These are phyloP conservation scores for Cinnamomum micranthum DNA, from an alignment of 164 flowering plant genomes.

Conservation along the genomic window DNA sequence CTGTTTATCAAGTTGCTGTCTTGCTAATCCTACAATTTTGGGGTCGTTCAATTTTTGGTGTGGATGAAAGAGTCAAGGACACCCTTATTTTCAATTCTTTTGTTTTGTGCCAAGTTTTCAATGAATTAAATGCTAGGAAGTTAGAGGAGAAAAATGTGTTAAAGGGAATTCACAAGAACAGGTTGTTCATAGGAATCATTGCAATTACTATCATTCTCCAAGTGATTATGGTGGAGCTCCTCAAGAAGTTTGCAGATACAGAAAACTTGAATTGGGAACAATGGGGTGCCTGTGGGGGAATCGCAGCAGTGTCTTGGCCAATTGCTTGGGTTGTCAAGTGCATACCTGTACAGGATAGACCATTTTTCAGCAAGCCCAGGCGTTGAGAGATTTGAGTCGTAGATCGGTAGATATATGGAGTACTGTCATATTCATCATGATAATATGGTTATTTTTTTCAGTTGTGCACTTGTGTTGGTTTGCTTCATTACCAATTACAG, in stretches of 20 bases:
- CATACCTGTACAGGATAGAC: constrained; percentile 41
- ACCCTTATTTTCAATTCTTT: constrained; percentile 21
- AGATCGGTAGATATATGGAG: too few species aligned
- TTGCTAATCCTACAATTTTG: constrained; percentile 5
- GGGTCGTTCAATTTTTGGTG: constrained; percentile 6
- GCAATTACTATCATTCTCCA: constrained; percentile 39
- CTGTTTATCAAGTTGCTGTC: constrained; percentile 6
- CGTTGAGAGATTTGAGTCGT: not conserved
- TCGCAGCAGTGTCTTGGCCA: constrained; percentile 46
- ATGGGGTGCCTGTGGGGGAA: constrained; percentile 43
- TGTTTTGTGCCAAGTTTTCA: constrained; percentile 60
- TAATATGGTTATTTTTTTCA: too few species aligned
- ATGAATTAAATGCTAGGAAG: constrained; percentile 50
- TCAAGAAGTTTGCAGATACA: constrained; percentile 49
- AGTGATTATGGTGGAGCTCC: constrained; percentile 46
- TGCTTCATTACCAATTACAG: too few species aligned
- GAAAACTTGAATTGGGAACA: constrained; percentile 52
- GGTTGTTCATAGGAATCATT: constrained; percentile 41
- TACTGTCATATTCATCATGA: too few species aligned
- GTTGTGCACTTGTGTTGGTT: too few species aligned
- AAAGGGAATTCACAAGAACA: constrained; percentile 37
- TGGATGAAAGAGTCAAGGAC: constrained; percentile 2
- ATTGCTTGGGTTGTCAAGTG: constrained; percentile 50
- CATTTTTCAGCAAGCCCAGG: constrained; percentile 18
- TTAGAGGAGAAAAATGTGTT: constrained; percentile 44